phyloP scores from a whole-genome alignment of 495 filamentous ascomycete species.

The Aspergillus nanangensis region DNA sequence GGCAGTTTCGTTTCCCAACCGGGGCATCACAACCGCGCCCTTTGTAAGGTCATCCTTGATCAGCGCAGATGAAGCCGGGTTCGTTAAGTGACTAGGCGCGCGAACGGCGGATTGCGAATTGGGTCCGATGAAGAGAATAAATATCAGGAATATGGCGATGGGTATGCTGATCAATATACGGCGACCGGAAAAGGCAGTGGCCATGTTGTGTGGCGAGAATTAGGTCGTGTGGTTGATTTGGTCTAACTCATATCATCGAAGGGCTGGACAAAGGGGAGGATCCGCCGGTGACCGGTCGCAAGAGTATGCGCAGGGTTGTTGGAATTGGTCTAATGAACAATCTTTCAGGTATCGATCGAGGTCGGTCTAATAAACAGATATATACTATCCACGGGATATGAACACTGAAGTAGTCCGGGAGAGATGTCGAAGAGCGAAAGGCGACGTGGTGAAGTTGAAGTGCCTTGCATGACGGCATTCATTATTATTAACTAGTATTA shows the following conservation, averaged over 20 bases:
- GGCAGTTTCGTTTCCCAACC: conserved; percentile 85
- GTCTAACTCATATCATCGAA: no score
- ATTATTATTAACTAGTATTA: no score
- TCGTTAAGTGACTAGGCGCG: conserved; percentile 39
- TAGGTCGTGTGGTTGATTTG: conserved; percentile 1
- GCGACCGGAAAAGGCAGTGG: conserved; percentile 38
- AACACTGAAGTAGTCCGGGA: no score
- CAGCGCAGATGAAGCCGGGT: conserved; percentile 17
- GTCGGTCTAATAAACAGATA: no score
- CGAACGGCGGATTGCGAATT: conserved; percentile 38
- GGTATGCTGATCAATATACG: conserved; percentile 33
- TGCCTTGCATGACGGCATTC: neutral
- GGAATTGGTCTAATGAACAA: no score
- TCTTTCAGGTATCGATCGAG: no score
- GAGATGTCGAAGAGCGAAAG: neutral
- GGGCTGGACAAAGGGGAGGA: no score
- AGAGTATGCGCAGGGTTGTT: no score
- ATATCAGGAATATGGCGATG: conserved; percentile 31
- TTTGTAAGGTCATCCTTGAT: conserved; percentile 49
- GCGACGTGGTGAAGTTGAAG: neutral
- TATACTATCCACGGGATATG: no score
- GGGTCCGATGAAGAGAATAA: conserved; percentile 38
- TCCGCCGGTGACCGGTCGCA: no score
- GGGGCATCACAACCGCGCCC: conserved; percentile 80
- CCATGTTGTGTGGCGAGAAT: conserved; percentile 24